Conservation (phyloP, 2,329 filamentous ascomycete species). For the Echinosphaeria canescens region DNA sequence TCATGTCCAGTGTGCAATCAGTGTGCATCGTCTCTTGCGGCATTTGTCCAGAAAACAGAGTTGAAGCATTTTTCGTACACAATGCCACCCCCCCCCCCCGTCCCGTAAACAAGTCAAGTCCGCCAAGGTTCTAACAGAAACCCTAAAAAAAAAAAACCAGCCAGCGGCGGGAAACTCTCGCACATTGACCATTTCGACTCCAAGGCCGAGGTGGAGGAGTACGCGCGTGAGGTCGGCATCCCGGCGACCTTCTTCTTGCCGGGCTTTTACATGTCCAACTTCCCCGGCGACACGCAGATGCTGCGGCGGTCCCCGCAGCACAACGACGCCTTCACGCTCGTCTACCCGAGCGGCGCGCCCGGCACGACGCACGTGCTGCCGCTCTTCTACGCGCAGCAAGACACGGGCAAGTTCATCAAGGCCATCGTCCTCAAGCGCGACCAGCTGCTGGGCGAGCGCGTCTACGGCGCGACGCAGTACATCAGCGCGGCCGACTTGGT, state of each 20-base stretch:
- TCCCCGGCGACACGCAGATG: constrained; percentile 10
- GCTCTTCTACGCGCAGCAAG: constrained; percentile 11
- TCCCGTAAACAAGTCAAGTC: too few species aligned
- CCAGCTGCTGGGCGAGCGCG: constrained; percentile 16
- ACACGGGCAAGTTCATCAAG: constrained; percentile 17
- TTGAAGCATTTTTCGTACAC: neutral
- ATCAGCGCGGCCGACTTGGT: constrained; percentile 16
- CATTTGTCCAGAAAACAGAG: too few species aligned
- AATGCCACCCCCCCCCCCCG: too few species aligned
- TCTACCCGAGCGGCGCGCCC: constrained; percentile 9
- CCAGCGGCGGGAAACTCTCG: constrained; percentile 15
- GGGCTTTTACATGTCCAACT: constrained; percentile 30
- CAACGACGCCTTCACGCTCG: constrained; percentile 8
- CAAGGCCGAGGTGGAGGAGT: constrained; percentile 32
- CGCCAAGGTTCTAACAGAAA: neutral
- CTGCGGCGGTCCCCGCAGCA: constrained; percentile 10
- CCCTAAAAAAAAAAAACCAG: constrained; percentile 6
- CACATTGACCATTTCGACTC: constrained; percentile 29
- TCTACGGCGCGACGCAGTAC: constrained; percentile 19
- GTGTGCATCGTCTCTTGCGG: too few species aligned
- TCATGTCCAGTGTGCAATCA: too few species aligned
- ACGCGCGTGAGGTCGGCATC: constrained; percentile 23
- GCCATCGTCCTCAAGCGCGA: constrained; percentile 13
- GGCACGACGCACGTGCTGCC: too few species aligned
- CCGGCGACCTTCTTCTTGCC: constrained; percentile 27